Percentiles rank a stretch among this genome's conserved stretches.
Evolutionary conservation across 805 yeast species (phyloP).

Genomic region (Candida lessepsii): DNA sequence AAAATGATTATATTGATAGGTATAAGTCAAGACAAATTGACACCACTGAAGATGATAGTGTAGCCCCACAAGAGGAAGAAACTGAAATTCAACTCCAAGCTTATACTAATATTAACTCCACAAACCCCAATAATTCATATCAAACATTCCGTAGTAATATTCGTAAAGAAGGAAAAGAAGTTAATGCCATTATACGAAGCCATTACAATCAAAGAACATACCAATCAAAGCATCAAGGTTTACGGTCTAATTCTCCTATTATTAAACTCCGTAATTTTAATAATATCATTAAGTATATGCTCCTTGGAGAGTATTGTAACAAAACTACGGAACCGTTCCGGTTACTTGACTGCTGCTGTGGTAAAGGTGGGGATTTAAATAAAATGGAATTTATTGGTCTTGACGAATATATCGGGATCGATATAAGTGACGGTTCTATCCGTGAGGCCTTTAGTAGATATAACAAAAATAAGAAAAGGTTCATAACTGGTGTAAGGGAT

Average conservation of each 20-base stretch:
- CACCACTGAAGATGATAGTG: constrained; percentile 2
- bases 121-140: constrained; percentile 23
- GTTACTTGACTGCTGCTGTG: constrained; percentile 89
- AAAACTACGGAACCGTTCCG: constrained; percentile 29
- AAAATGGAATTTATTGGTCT: constrained; percentile 80
- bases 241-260: constrained; percentile 77
- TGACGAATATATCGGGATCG: constrained; percentile 83
- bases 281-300: constrained; percentile 84
- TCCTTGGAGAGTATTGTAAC: constrained; percentile 65
- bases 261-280: constrained; percentile 85
- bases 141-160: constrained; percentile 40
- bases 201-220: constrained; percentile 87
- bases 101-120: constrained; percentile 21
- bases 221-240: constrained; percentile 55
- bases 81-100: constrained; percentile 12
- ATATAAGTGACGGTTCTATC: constrained; percentile 85
- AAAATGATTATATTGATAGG: constrained; percentile 1
- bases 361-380: constrained; percentile 95
- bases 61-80: background rate
- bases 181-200: constrained; percentile 68
- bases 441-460: constrained; percentile 81
- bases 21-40: constrained; percentile 5
- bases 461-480: constrained; percentile 46
- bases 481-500: constrained; percentile 31
- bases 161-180: constrained; percentile 35